Conservation (phyloP, 768 basidiomycete species). For the Thelephora ganbajun region DNA sequence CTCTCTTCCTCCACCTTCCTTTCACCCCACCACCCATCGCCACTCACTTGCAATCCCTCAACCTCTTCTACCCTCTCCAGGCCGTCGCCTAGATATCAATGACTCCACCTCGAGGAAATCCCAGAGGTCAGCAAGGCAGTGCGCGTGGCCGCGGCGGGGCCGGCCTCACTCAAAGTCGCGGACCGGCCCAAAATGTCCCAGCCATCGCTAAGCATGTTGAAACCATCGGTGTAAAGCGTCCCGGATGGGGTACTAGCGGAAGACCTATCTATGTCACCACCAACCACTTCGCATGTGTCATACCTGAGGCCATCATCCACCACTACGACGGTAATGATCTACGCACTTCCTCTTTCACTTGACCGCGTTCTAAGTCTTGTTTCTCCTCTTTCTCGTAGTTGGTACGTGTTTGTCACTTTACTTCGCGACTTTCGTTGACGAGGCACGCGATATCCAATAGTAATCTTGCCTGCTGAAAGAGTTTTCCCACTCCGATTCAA, state of each 20-base stretch:
- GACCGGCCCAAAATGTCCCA: conserved; percentile 9
- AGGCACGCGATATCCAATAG: conserved; percentile 19
- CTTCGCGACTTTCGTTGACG: conserved; percentile 1
- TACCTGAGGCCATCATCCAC: conserved; percentile 50
- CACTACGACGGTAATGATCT: conserved; percentile 62
- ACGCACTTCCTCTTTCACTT: not conserved
- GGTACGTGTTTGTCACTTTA: conserved; percentile 4
- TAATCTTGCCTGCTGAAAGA: conserved; percentile 58
- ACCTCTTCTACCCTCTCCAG: not conserved
- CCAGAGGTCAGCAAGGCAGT: conserved; percentile 8
- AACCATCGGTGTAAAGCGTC: conserved; percentile 56
- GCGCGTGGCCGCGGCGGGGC: conserved; percentile 9
- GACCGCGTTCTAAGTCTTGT: not conserved
- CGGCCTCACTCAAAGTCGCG: conserved; percentile 4
- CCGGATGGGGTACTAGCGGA: conserved; percentile 48
- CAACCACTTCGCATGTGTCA: conserved; percentile 52
- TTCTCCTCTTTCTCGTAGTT: conserved; percentile 4
- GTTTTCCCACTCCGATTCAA: conserved; percentile 52
- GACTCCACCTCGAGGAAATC: conserved; percentile 7
- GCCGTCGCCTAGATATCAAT: not conserved
- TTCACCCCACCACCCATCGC: not conserved
- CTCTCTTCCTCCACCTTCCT: not conserved
- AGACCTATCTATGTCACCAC: conserved; percentile 25
- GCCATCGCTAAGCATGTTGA: conserved; percentile 26
- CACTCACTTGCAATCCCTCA: not conserved